These are phyloP conservation scores for Boletus calvinii DNA, from an alignment of 1,284 basidiomycete species.

Conservation along the genomic window DNA sequence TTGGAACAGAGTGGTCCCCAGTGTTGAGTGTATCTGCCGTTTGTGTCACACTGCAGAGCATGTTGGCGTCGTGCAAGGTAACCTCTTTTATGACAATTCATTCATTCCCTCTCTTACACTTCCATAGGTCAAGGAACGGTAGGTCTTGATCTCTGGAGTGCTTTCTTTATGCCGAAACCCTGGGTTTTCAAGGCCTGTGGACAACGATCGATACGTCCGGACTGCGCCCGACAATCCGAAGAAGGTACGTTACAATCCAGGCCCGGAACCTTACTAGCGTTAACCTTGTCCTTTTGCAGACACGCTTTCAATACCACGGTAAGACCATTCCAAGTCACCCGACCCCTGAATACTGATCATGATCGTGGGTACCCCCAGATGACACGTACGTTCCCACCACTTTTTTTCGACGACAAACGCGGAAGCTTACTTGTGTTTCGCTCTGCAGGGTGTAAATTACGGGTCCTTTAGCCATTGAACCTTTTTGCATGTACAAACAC, in stretches of 20 bases:
- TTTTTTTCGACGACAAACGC: neutral
- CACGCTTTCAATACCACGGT: constrained; percentile 79
- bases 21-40: constrained; percentile 76
- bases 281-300: constrained; percentile 40
- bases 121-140: constrained; percentile 71
- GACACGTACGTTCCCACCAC: constrained; percentile 39
- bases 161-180: constrained; percentile 10
- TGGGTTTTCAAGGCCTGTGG: constrained; percentile 53
- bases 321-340: constrained; percentile 15
- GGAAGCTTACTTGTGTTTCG: neutral
- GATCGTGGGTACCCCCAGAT: constrained; percentile 29
- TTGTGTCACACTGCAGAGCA: constrained; percentile 81
- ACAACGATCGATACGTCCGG: constrained; percentile 77
- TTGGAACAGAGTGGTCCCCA: constrained; percentile 84
- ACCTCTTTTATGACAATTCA: constrained; percentile 10
- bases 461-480: constrained; percentile 3
- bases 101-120: constrained; percentile 10
- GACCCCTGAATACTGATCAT: constrained; percentile 13
- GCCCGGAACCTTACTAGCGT: constrained; percentile 1
- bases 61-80: constrained; percentile 86
- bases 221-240: constrained; percentile 85
- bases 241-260: constrained; percentile 51
- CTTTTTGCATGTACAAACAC: constrained; percentile 23
- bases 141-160: constrained; percentile 19
- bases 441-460: constrained; percentile 24